Evolutionary conservation across 352 stramenopile species (phyloP), one percentile per base, ranked within the genome.

Genomic region (Globisporangium spiculum): DNA sequence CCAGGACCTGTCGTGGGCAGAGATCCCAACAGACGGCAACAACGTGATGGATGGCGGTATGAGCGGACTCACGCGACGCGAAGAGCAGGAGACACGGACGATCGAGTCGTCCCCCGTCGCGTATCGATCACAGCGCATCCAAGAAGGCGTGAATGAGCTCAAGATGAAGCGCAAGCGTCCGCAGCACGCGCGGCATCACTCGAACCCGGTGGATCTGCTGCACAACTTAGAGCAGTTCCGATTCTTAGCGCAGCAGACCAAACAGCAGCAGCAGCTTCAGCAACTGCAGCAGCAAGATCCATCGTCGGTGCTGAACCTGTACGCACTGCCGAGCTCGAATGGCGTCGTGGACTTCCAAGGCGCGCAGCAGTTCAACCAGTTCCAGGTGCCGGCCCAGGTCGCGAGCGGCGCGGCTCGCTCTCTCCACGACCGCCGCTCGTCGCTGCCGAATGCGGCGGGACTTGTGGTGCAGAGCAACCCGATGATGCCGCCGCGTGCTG

Each of bases 131-230:
- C 83, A 89, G 60, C 83, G 83, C 52, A 89, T 92, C 52, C 80
- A 89, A 48, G 79, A 83, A 27, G 81, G 79, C 56, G 73, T 90
- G 41, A 86, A 90, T 18, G 80, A 88, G 67, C 76, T 89, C 69
- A 88, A 90, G 70, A 91, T 93, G 83, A 93, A 93, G 67, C 85
- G 83, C 50, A 93, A 93, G 60, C 83, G 85, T 0, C 67, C 73
- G 24, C 75, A 85, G 60, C 85, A 93, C 68, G 71, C 75, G 63
- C 78, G 85, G 3, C 78, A 88, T 65, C 83, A 90, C 77, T 91
- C 85, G 60, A 93, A 91, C 64, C 85, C 85, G 7, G 83, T 92
- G n/a, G 82, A 90, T 57, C 44, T 92, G 66, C 76, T 92, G 20
- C 78, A 92, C 65, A 92, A 92, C 54, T 62, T 92, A 38, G 84